Base-by-base conservation (phyloP, 2,329 filamentous ascomycete genomes). In the Talaromyces islandicus region DNA sequence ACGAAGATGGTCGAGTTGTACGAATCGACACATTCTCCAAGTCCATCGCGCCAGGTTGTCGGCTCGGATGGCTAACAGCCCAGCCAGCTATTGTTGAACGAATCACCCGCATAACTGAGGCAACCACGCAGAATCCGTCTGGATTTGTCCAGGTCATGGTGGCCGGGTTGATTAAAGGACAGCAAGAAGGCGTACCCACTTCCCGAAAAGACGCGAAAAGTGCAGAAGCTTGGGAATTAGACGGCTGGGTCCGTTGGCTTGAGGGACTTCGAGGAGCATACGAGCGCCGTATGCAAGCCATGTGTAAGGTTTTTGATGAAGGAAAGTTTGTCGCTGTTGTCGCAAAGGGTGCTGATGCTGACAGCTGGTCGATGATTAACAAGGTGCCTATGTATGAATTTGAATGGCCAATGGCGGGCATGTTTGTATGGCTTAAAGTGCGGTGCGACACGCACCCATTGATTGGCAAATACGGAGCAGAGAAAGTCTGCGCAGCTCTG, bases 11-110 rank as follows among this genome's bases (percentile, higher is more conserved):
- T 60, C 88, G 93, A 38, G 92, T 97, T 48, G 83, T 97, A 60
- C 88, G 92, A 53, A 82, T 97, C 3, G 93, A 97, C 73, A 96
- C 92, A 0, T 97, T 97, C 74, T 94, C 90, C 69, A 97, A 97
- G 77, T 95, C 91, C 0, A 84, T 96, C 19, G 92, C 92, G 0
- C 93, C 93, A 0, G 93, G 93, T 1, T 95, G 91, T 70, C 87
- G 93, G 30, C 79, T 97, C 1, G 93, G 93, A 46, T 97, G 92
- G 91, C 87, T 96, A 65, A 96, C 92, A 0, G 88, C 89, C 0
- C 89, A 95, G 69, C 91, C 92, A 1, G 85, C 79, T 0, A 78
- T 97, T 54, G 81, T 92, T 53, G 90, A 95, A 73, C 85, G 89
- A 7, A 78, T 94, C 29, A 71, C 81, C 17, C 88, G 88, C 59